Percentiles rank a stretch among this genome's conserved stretches.
Evolutionary conservation across 495 filamentous ascomycete species (phyloP).

Genomic region (Tuber indicum): DNA sequence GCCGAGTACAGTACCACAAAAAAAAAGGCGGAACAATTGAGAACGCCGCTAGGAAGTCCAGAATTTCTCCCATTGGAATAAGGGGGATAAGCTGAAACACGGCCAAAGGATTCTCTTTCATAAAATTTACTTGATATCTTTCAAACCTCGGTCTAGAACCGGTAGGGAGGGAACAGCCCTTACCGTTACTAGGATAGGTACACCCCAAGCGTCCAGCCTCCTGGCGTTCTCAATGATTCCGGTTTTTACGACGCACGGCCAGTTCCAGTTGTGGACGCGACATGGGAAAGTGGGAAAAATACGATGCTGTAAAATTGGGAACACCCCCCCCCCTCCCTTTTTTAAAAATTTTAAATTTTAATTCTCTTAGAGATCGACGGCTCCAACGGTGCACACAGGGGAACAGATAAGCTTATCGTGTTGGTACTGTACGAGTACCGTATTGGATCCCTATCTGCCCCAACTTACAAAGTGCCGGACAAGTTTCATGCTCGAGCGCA

Average conservation of each 20-base stretch:
- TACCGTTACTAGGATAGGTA: no score
- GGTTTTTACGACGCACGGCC: not conserved
- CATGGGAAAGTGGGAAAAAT: not conserved
- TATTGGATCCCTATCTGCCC: not conserved
- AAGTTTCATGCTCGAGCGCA: not conserved
- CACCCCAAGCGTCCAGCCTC: no score
- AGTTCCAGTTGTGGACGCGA: not conserved
- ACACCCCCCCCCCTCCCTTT: not conserved
- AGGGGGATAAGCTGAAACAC: no score
- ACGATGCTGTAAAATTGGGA: not conserved
- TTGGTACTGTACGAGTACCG: not conserved
- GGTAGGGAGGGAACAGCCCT: not conserved
- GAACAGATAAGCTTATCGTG: not conserved
- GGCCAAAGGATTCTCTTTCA: not conserved
- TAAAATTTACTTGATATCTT: no score
- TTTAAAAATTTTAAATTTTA: no score
- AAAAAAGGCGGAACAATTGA: no score
- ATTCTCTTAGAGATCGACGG: not conserved
- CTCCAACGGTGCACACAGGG: not conserved
- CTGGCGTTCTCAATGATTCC: no score
- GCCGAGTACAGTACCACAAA: no score
- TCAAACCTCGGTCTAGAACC: not conserved
- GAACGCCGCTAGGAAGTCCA: not conserved
- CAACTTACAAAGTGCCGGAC: not conserved
- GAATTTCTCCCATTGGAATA: not conserved